These are phyloP conservation scores for Babesia divergens DNA, from an alignment of 169 alveolate genomes.

Conservation along the genomic window DNA sequence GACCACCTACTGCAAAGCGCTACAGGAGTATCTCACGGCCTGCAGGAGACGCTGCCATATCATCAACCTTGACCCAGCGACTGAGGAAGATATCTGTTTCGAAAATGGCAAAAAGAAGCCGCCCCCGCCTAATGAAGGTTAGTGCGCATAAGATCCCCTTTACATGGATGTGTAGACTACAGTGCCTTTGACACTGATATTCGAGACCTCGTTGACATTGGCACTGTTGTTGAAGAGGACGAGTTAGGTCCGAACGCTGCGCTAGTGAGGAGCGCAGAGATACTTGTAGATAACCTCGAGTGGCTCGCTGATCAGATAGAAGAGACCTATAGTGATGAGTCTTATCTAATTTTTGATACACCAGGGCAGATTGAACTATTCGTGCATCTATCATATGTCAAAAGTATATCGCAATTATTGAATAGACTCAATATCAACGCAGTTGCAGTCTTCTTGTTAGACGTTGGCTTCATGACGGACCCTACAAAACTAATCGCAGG, in stretches of 20 bases:
- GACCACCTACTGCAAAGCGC: constrained; percentile 91
- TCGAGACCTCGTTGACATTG: constrained; percentile 91
- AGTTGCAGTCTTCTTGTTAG: constrained; percentile 91
- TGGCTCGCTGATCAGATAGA: constrained; percentile 92
- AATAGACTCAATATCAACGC: constrained; percentile 85
- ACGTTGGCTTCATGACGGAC: constrained; percentile 91
- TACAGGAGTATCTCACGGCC: constrained; percentile 88
- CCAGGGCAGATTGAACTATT: constrained; percentile 97
- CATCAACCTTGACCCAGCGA: constrained; percentile 97
- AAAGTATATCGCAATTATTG: constrained; percentile 81
- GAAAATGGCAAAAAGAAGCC: constrained; percentile 60
- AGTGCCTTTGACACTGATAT: constrained; percentile 87
- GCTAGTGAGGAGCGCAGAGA: constrained; percentile 92
- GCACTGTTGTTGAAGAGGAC: constrained; percentile 89
- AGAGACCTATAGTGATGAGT: constrained; percentile 89
- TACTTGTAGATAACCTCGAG: constrained; percentile 86
- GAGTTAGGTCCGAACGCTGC: constrained; percentile 97
- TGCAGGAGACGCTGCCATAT: constrained; percentile 86
- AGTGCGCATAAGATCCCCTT: not conserved
- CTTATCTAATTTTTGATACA: constrained; percentile 92
- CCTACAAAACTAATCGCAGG: constrained; percentile 92
- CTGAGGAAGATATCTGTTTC: constrained; percentile 79
- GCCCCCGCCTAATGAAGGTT: constrained; percentile 6
- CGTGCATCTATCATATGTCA: constrained; percentile 92
- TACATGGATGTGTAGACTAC: constrained; percentile 47